Conservation (phyloP, 169 alveolate species). For the Plasmodium inui region DNA sequence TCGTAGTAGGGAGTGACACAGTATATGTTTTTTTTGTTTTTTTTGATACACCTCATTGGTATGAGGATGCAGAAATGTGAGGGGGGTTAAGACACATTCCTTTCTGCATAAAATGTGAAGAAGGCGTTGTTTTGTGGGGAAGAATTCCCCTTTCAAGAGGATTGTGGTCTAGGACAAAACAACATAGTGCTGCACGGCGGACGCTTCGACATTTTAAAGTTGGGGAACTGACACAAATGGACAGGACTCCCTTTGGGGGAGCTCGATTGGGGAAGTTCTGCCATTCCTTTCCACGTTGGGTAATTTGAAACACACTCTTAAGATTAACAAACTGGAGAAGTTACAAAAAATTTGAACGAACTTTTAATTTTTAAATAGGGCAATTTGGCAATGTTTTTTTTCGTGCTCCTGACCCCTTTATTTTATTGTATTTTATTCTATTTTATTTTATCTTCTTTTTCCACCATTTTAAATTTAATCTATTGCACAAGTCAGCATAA, state of each 20-base stretch:
- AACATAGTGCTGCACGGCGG: neutral
- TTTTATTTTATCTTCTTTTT: neutral
- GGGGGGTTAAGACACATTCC: neutral
- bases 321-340: neutral
- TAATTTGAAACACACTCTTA: neutral
- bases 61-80: neutral
- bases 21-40: neutral
- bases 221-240: neutral
- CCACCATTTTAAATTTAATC: neutral
- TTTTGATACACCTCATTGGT: neutral
- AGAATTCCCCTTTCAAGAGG: neutral
- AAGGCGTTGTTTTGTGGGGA: neutral
- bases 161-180: neutral
- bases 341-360: neutral
- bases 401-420: neutral
- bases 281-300: neutral
- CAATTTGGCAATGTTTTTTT: neutral
- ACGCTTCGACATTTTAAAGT: neutral
- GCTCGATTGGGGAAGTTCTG: neutral
- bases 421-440: neutral
- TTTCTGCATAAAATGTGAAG: neutral
- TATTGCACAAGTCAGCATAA: neutral
- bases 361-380: neutral
- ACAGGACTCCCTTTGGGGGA: neutral
- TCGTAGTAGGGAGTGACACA: neutral